Conservation (phyloP, 2,329 filamentous ascomycete species). For the Apiospora koreana region DNA sequence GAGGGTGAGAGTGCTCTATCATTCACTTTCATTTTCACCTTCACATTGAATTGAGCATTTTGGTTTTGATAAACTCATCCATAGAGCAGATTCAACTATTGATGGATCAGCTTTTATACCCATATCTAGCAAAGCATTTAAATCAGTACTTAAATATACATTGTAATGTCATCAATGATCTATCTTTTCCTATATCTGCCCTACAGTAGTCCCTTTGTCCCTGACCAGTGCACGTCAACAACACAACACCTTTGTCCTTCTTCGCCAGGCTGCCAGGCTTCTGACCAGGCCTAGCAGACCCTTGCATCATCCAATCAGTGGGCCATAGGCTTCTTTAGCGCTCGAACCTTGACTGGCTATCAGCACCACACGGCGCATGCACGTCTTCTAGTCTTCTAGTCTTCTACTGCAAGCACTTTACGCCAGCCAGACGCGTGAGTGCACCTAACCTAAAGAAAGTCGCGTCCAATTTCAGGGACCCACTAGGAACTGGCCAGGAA, state of each 20-base stretch:
- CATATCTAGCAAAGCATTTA: too few species aligned
- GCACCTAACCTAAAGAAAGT: neutral
- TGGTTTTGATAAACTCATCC: neutral
- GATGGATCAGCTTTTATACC: too few species aligned
- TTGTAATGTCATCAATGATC: too few species aligned
- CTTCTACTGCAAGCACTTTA: neutral
- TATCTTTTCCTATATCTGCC: too few species aligned
- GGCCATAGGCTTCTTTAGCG: neutral
- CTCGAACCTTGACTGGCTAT: neutral
- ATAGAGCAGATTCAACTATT: too few species aligned
- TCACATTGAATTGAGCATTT: neutral
- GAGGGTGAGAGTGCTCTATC: too few species aligned
- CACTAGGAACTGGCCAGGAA: neutral
- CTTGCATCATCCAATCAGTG: neutral
- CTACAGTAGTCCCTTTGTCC: too few species aligned
- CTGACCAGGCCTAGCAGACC: neutral
- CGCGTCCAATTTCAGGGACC: neutral
- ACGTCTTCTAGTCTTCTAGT: too few species aligned
- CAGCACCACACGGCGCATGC: neutral
- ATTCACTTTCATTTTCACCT: neutral
- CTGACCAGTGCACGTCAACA: too few species aligned
- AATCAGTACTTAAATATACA: too few species aligned
- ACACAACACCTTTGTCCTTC: too few species aligned
- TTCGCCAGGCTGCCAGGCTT: too few species aligned
- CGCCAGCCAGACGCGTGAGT: neutral